Evolutionary conservation across 768 basidiomycete genomes (phyloP).

Genomic region (Leccinum incarnatum): DNA sequence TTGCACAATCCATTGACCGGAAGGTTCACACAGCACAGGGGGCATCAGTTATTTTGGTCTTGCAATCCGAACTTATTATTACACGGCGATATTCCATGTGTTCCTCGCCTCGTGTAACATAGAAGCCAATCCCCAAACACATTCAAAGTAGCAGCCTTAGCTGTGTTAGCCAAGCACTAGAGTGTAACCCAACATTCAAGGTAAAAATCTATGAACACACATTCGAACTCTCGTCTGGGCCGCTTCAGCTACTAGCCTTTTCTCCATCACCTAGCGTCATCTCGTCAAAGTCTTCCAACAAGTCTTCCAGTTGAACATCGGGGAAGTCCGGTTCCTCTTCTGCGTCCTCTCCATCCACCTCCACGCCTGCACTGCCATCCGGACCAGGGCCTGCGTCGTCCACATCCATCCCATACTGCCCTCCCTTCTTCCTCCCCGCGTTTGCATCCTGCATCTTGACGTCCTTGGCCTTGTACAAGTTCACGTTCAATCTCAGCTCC

Average conservation of each 20-base stretch:
- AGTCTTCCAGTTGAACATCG: constrained; percentile 76
- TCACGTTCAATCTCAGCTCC: constrained; percentile 82
- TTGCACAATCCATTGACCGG: background rate
- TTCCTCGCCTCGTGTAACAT: background rate
- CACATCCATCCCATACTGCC: constrained; percentile 58
- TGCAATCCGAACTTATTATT: background rate
- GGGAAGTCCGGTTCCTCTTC: constrained; percentile 88
- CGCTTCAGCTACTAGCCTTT: background rate
- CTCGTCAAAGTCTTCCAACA: constrained; percentile 90
- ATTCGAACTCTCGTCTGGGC: background rate
- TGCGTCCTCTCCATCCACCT: constrained; percentile 38
- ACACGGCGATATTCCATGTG: background rate
- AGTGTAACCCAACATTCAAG: background rate
- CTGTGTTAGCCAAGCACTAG: background rate
- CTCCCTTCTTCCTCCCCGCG: constrained; percentile 21
- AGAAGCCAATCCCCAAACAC: too few species aligned
- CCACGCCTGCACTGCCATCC: constrained; percentile 17
- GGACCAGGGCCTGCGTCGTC: constrained; percentile 43
- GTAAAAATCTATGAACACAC: background rate
- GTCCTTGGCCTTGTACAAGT: constrained; percentile 75
- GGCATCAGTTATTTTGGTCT: background rate
- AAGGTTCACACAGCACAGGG: background rate
- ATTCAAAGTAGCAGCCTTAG: background rate
- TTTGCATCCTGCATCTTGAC: constrained; percentile 48
- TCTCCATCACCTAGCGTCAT: constrained; percentile 64